Evolutionary conservation across 2,329 filamentous ascomycete genomes (phyloP).

Genomic region (Paracoccidioides lutzii): DNA sequence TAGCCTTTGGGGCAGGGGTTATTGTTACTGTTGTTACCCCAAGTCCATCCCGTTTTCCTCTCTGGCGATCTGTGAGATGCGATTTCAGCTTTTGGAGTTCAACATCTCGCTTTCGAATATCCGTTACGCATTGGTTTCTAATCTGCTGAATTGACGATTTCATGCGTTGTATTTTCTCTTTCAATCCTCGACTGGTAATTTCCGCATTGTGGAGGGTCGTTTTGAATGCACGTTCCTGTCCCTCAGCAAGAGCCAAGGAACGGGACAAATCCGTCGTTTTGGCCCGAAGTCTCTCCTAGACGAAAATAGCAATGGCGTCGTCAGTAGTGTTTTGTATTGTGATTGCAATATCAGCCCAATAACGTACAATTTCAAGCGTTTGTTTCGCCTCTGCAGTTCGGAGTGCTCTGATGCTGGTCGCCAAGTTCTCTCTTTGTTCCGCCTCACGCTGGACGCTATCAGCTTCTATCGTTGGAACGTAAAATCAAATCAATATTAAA

Average conservation of each 20-base stretch:
- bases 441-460: constrained; percentile 57
- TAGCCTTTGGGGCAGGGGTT: constrained; percentile 28
- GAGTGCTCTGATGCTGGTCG: constrained; percentile 61
- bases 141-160: constrained; percentile 72
- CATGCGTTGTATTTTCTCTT: constrained; percentile 69
- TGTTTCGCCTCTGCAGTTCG: constrained; percentile 65
- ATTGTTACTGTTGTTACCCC: constrained; percentile 38
- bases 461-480: neutral
- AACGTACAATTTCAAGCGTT: constrained; percentile 51
- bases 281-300: constrained; percentile 40
- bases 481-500: constrained; percentile 52
- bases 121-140: constrained; percentile 73
- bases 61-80: constrained; percentile 59
- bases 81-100: constrained; percentile 82
- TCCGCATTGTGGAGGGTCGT: constrained; percentile 63
- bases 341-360: neutral
- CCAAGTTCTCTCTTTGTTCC: constrained; percentile 72
- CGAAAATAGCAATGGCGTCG: neutral
- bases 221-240: constrained; percentile 57
- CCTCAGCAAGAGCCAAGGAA: constrained; percentile 47
- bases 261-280: constrained; percentile 45
- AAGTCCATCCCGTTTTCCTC: constrained; percentile 43
- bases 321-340: constrained; percentile 1
- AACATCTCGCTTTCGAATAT: constrained; percentile 78
- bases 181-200: constrained; percentile 57